phyloP scores from a whole-genome alignment of 495 filamentous ascomycete genomes.

The Podospora tetraspora region DNA sequence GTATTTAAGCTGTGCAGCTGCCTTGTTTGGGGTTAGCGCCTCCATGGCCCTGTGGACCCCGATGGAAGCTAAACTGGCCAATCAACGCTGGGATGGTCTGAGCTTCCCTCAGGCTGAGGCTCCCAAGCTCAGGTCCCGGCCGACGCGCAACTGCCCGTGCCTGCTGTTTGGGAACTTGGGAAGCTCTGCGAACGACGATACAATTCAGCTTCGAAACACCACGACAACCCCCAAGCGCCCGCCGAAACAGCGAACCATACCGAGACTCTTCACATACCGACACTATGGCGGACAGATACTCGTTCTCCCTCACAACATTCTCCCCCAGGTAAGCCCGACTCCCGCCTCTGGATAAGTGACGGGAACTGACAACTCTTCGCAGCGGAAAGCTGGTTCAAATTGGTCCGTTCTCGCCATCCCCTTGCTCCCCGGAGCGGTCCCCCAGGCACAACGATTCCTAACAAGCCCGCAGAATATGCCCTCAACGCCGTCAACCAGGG shows the following conservation, averaged over 20 bases:
- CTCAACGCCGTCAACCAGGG: slow-evolving; percentile 98
- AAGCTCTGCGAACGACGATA: slow-evolving; percentile 21
- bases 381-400: slow-evolving; percentile 93
- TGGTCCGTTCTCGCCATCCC: slow-evolving; percentile 44
- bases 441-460: neutral
- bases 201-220: slow-evolving; percentile 11
- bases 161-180: slow-evolving; percentile 9
- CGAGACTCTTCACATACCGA: slow-evolving; percentile 2
- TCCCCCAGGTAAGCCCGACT: slow-evolving; percentile 78
- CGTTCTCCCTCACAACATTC: slow-evolving; percentile 99
- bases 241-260: neutral
- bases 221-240: slow-evolving; percentile 1
- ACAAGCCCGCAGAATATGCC: slow-evolving; percentile 75
- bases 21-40: neutral
- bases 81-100: slow-evolving; percentile 25
- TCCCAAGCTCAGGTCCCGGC: slow-evolving; percentile 13
- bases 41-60: neutral
- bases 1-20: slow-evolving; percentile 6
- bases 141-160: slow-evolving; percentile 36
- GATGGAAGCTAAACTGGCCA: slow-evolving; percentile 3
- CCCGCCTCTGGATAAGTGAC: neutral
- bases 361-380: slow-evolving; percentile 42
- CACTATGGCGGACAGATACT: slow-evolving; percentile 96
- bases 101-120: slow-evolving; percentile 22
- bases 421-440: neutral